Base-by-base conservation (phyloP, 73 alveolate species). In the Uronychia setigera region DNA sequence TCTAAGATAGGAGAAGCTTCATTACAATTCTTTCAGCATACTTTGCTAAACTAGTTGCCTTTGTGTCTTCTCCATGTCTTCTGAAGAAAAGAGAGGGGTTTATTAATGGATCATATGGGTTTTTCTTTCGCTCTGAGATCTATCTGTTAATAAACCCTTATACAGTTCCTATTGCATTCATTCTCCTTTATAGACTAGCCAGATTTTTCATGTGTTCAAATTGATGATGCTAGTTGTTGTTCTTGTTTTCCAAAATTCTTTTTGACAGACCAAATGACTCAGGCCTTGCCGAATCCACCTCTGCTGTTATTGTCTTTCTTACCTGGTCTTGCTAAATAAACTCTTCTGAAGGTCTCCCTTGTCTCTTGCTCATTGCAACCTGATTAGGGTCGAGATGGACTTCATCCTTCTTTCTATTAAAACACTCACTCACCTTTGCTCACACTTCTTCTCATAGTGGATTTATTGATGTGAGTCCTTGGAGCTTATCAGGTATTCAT, bases 81-180 rank as follows among this genome's bases (percentile, higher is more conserved):
- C 94, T 82, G 78, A 88, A 88, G 80, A 88, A 88, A 84, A 83
- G 67, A 77, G 87, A 60, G 14, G 94, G 94, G 35, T 88, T 34
- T 29, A 77, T 80, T 29, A 88, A 35, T n/a, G 94, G 94, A 59
- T 88, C 94, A n/a, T 35, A 33, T 0, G 91, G 91, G 76, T 88
- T 88, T 76, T 88, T 88, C 75, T 83, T 88, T 31, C 94, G 33
- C 78, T 88, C 91, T 77, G 76, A 29, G 60, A 25, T n/a, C 90
- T 75, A 58, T 58, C 59, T 31, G 33, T 60, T 1, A 13, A 11
- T 1, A 82, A 19, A 11, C 11, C 25, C 26, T 1, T 25, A 60
- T 67, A 82, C 85, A 59, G 77, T 58, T 35, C 94, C 94, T 0
- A 88, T 88, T 11, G 85, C 35, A 29, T 80, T 57, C 26, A 88